phyloP scores from a whole-genome alignment of 805 yeast species.

The Barnettozyma populi region DNA sequence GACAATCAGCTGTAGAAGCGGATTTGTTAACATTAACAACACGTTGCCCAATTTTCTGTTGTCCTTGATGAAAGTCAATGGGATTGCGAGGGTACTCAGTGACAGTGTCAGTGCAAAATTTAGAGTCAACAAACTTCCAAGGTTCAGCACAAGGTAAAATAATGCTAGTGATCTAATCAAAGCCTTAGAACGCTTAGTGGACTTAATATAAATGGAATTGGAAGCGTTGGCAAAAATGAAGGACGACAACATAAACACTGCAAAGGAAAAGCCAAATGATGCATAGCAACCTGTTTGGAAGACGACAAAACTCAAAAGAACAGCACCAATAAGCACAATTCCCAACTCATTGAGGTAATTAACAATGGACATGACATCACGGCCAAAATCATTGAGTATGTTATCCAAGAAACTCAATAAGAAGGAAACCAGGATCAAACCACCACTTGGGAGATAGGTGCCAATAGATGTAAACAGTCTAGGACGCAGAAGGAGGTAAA shows the following conservation, averaged over 20 bases:
- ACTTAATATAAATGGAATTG: slow-evolving; percentile 10
- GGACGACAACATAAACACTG: slow-evolving; percentile 15
- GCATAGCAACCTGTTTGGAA: slow-evolving; percentile 12
- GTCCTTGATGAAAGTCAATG: slow-evolving; percentile 53
- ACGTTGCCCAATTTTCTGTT: slow-evolving; percentile 24
- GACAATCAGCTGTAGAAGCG: slow-evolving; percentile 36
- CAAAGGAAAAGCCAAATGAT: slow-evolving; percentile 11
- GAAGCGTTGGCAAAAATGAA: slow-evolving; percentile 19
- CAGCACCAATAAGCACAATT: slow-evolving; percentile 26
- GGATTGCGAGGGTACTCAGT: slow-evolving; percentile 67
- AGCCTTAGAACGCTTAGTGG: slow-evolving; percentile 14
- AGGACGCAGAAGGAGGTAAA: slow-evolving; percentile 78
- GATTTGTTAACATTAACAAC: slow-evolving; percentile 44
- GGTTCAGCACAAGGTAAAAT: slow-evolving; percentile 58
- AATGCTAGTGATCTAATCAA: slow-evolving; percentile 41
- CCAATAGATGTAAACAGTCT: slow-evolving; percentile 85
- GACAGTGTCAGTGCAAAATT: slow-evolving; percentile 78
- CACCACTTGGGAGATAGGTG: slow-evolving; percentile 84
- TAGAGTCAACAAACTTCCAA: slow-evolving; percentile 70
- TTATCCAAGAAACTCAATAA: slow-evolving; percentile 62
- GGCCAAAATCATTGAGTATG: slow-evolving; percentile 34
- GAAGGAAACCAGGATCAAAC: slow-evolving; percentile 61
- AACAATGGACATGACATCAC: not conserved
- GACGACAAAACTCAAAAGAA: slow-evolving; percentile 28
- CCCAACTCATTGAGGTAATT: slow-evolving; percentile 24